A percentile compares a stretch with the other conserved stretches of the same genome.
These are phyloP conservation scores for Diversispora eburnea DNA, from an alignment of 192 early-diverging fungal genomes.

Conservation along the genomic window DNA sequence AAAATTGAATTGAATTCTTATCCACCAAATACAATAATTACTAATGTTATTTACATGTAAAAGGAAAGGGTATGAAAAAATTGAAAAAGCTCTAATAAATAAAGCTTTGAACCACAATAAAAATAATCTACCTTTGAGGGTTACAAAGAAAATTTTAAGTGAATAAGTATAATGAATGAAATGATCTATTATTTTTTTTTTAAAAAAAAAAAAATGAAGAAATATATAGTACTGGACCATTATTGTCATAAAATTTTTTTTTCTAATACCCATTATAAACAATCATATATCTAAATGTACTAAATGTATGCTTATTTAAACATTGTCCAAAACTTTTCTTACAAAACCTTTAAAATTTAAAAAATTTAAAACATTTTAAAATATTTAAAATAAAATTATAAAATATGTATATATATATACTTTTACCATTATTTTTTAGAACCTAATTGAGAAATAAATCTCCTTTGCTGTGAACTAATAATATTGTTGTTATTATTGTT, in stretches of 20 bases:
- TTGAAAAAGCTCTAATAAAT: neutral
- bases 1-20: neutral
- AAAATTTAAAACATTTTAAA: neutral
- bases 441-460: neutral
- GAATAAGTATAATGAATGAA: constrained; percentile 1
- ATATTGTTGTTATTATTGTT: neutral
- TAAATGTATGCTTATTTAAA: neutral
- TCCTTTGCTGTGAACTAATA: neutral
- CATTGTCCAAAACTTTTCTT: constrained; percentile 8
- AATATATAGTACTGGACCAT: neutral
- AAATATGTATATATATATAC: no score
- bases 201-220: neutral
- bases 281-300: neutral
- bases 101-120: constrained; percentile 9
- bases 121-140: neutral
- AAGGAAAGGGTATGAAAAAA: neutral
- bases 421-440: neutral
- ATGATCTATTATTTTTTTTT: constrained; percentile 9
- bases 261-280: constrained; percentile 1
- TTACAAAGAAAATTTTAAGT: neutral
- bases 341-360: neutral
- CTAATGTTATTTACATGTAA: constrained; percentile 11
- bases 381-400: no score
- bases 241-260: neutral
- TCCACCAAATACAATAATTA: constrained; percentile 3